Percentiles rank a stretch among this genome's conserved stretches.
phyloP scores from a whole-genome alignment of 441 rosid species.

The Syzygium malaccense region DNA sequence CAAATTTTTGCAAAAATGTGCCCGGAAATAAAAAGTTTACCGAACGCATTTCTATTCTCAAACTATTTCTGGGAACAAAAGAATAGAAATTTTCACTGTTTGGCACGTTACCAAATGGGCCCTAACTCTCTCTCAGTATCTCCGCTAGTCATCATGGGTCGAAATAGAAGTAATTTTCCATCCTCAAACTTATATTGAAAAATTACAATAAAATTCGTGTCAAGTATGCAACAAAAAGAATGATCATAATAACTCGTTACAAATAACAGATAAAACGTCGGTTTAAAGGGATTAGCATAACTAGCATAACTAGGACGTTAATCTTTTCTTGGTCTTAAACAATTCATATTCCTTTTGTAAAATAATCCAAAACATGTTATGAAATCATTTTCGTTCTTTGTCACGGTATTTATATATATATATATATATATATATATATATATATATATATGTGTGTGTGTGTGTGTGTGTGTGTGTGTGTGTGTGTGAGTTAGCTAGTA shows the following conservation, averaged over 20 bases:
- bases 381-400: background rate
- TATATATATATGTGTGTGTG: too few relatives aligned
- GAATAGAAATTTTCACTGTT: too few relatives aligned
- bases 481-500: too few relatives aligned
- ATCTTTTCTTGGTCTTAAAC: background rate
- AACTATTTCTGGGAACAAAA: too few relatives aligned
- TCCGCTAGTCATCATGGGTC: background rate
- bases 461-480: too few relatives aligned
- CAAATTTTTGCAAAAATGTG: too few relatives aligned
- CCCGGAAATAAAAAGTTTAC: too few relatives aligned
- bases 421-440: fast-evolving
- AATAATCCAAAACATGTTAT: background rate
- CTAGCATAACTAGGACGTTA: background rate
- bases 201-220: background rate
- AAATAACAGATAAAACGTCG: background rate
- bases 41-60: too few relatives aligned
- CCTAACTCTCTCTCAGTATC: background rate
- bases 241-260: background rate
- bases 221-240: background rate
- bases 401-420: background rate
- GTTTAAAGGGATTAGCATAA: background rate
- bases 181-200: background rate
- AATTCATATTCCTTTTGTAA: background rate
- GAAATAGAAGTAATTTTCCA: background rate
- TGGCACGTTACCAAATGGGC: too few relatives aligned